Evolutionary conservation across 2,329 filamentous ascomycete genomes (phyloP).

Genomic region (Balansia obtecta): DNA sequence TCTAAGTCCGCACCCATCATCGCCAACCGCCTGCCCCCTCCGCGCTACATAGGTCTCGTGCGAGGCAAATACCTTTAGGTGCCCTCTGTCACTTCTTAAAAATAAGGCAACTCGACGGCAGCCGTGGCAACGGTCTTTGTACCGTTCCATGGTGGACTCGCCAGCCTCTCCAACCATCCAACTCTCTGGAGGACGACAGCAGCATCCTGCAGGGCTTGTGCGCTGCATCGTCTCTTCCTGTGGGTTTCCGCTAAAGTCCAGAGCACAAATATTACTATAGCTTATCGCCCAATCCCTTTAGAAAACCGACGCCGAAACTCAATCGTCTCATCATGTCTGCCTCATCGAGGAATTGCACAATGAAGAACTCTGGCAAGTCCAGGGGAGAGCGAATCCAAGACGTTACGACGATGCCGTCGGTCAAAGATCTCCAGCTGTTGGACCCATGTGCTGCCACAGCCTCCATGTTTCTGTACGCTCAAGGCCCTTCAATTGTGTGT

Average conservation of each 20-base stretch:
- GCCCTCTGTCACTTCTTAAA: constrained; percentile 3
- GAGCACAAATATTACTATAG: constrained; percentile 9
- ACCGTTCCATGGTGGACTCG: constrained; percentile 22
- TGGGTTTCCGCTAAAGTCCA: constrained; percentile 8
- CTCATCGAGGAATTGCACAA: constrained; percentile 45
- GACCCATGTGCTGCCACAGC: constrained; percentile 85
- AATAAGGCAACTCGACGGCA: constrained; percentile 15
- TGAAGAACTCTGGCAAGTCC: constrained; percentile 44
- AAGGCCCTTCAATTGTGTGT: constrained; percentile 72
- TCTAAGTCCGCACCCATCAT: not conserved
- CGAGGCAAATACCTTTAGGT: constrained; percentile 5
- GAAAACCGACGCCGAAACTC: constrained; percentile 10
- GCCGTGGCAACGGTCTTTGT: constrained; percentile 28
- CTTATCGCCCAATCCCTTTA: constrained; percentile 15
- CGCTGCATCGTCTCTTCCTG: constrained; percentile 11
- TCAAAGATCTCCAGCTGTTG: constrained; percentile 45
- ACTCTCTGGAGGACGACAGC: constrained; percentile 6
- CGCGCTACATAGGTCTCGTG: constrained; percentile 1
- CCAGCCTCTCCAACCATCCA: constrained; percentile 8
- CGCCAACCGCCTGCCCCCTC: not conserved
- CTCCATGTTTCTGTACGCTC: constrained; percentile 78
- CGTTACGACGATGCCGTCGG: constrained; percentile 37
- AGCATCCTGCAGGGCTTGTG: constrained; percentile 12
- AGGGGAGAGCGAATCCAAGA: constrained; percentile 31
- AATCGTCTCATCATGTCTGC: constrained; percentile 36